Percentiles rank a stretch among this genome's conserved stretches.
Conservation (phyloP, 2,329 filamentous ascomycete genomes). For the Hymenoscyphus linearis region DNA sequence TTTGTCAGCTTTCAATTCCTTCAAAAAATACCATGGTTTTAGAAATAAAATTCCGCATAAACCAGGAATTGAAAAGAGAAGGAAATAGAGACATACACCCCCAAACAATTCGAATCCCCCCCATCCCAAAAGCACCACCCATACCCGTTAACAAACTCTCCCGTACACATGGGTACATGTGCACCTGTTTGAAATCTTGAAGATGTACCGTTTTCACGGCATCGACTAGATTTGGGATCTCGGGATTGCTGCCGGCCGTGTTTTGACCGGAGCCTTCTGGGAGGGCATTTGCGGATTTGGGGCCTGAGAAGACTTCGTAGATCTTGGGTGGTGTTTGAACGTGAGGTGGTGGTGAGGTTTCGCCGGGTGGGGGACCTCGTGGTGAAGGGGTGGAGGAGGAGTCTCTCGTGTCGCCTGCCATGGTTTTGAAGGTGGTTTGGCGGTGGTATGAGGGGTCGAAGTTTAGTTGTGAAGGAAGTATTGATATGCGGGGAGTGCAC, state of each 20-base stretch:
- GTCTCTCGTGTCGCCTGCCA: constrained; percentile 33
- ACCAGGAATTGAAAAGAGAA: neutral
- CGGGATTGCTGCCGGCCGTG: constrained; percentile 27
- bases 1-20: neutral
- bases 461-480: neutral
- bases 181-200: constrained; percentile 65
- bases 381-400: constrained; percentile 16
- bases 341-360: constrained; percentile 33
- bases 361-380: constrained; percentile 34
- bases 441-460: neutral
- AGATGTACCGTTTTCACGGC: constrained; percentile 62
- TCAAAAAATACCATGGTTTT: neutral
- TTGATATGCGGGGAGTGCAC: constrained; percentile 6
- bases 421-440: constrained; percentile 16
- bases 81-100: constrained; percentile 55
- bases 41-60: neutral
- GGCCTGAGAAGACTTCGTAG: constrained; percentile 37
- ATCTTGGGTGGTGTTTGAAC: constrained; percentile 33
- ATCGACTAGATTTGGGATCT: constrained; percentile 46
- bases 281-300: constrained; percentile 29
- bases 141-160: constrained; percentile 82
- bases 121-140: constrained; percentile 68
- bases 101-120: constrained; percentile 67
- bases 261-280: constrained; percentile 32
- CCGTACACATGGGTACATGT: constrained; percentile 77